These are phyloP conservation scores for Pyrenophora graminea DNA, from an alignment of 2,329 filamentous ascomycete species.

Conservation along the genomic window DNA sequence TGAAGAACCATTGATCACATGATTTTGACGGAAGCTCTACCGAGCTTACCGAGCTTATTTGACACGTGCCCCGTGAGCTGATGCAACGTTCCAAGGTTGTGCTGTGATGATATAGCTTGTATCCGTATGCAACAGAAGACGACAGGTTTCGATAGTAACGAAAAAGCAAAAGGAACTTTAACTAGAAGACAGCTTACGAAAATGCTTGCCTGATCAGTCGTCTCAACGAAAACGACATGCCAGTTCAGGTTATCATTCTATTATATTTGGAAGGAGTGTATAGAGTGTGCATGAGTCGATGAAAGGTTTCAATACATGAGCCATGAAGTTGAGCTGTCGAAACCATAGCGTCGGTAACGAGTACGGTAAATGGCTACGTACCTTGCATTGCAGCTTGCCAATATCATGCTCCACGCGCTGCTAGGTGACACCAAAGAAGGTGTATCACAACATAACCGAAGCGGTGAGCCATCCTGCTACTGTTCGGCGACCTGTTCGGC, in stretches of 20 bases:
- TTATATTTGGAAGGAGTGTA: neutral
- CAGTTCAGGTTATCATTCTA: too few species aligned
- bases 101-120: too few species aligned
- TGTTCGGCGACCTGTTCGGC: conserved; percentile 6
- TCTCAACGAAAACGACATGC: neutral
- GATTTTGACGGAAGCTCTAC: too few species aligned
- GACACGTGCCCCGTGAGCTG: too few species aligned
- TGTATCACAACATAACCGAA: conserved; percentile 7
- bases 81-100: too few species aligned
- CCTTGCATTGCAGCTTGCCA: conserved; percentile 17
- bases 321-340: neutral
- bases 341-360: neutral
- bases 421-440: conserved; percentile 5
- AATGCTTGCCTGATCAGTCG: neutral
- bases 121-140: too few species aligned
- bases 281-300: neutral
- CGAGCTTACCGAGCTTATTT: too few species aligned
- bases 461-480: conserved; percentile 18
- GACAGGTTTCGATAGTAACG: neutral
- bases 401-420: conserved; percentile 11
- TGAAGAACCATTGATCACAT: too few species aligned
- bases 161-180: too few species aligned
- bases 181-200: neutral
- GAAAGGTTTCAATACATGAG: too few species aligned
- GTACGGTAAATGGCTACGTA: conserved; percentile 4